These are phyloP conservation scores for Trichaptum fuscoviolaceum DNA, from an alignment of 768 basidiomycete species.

Conservation along the genomic window DNA sequence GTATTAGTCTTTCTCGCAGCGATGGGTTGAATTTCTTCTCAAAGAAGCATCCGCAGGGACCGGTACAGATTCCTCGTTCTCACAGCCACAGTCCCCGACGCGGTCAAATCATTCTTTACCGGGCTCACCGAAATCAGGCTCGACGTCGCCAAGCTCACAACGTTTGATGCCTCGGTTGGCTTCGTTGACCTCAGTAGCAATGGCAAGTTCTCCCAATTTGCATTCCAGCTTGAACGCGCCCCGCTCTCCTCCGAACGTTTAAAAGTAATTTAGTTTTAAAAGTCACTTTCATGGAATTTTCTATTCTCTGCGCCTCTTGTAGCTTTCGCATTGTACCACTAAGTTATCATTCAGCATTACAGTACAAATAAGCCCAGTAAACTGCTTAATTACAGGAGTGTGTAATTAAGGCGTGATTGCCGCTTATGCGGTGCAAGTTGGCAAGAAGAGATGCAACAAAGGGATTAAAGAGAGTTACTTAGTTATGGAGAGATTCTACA, in stretches of 20 bases:
- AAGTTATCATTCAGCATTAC: not conserved
- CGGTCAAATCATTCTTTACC: slow-evolving; percentile 35
- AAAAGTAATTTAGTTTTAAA: not conserved
- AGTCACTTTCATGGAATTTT: not conserved
- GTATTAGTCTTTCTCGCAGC: slow-evolving; percentile 85
- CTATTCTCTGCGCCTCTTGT: not conserved
- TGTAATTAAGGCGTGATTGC: not conserved
- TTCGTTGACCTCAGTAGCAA: slow-evolving; percentile 32
- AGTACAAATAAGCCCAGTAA: not conserved
- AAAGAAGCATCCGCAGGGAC: slow-evolving; percentile 71
- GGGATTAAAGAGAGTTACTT: not conserved
- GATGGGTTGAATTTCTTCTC: slow-evolving; percentile 97
- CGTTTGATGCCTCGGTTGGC: slow-evolving; percentile 30
- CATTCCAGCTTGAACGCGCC: not conserved
- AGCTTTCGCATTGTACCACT: slow-evolving; percentile 1
- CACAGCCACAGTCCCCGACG: slow-evolving; percentile 22
- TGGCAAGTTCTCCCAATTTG: slow-evolving; percentile 38
- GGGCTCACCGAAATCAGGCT: slow-evolving; percentile 15
- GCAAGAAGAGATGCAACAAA: not conserved
- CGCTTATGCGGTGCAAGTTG: not conserved
- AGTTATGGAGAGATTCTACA: not conserved
- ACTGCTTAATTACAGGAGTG: not conserved
- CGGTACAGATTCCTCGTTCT: slow-evolving; percentile 18
- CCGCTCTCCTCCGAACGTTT: not conserved
- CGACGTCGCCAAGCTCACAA: slow-evolving; percentile 23